phyloP scores from a whole-genome alignment of 176 grass and related monocot species.

The Oryza glaberrima region DNA sequence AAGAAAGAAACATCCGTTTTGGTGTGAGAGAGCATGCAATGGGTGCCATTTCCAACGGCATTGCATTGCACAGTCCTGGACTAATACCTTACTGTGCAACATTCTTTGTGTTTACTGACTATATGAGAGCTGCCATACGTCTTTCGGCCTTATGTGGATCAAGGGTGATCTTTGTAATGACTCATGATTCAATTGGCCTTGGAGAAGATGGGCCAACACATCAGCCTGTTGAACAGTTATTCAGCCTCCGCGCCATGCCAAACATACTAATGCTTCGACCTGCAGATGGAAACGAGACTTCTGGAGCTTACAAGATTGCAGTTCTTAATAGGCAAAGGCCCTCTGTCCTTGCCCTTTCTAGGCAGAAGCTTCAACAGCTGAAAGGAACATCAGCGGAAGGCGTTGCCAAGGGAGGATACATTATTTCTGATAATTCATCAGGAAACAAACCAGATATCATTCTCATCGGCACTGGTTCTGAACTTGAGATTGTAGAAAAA shows the following conservation, averaged over 20 bases:
- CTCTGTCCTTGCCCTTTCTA: conserved; percentile 50
- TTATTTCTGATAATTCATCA: conserved; percentile 52
- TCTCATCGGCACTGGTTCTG: conserved; percentile 59
- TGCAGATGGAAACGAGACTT: conserved; percentile 65
- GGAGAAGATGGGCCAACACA: conserved; percentile 71
- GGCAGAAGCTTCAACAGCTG: conserved; percentile 59
- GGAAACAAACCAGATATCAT: conserved; percentile 58
- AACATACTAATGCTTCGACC: conserved; percentile 61
- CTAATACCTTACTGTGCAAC: conserved; percentile 65
- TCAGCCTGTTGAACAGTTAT: conserved; percentile 62
- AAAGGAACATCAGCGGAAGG: conserved; percentile 44
- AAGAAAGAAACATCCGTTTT: conserved; percentile 62
- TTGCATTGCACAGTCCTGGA: conserved; percentile 55
- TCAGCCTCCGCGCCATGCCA: conserved; percentile 65
- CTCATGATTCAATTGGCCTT: conserved; percentile 68
- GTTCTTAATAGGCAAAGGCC: conserved; percentile 56
- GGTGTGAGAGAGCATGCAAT: conserved; percentile 63
- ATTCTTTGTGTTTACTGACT: conserved; percentile 70
- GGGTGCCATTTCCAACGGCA: conserved; percentile 67
- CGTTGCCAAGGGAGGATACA: conserved; percentile 57
- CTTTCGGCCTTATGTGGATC: conserved; percentile 57
- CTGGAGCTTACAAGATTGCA: conserved; percentile 48
- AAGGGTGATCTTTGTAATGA: conserved; percentile 66
- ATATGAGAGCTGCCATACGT: conserved; percentile 67
- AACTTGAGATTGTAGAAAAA: conserved; percentile 60